Base-by-base conservation (phyloP, 2,329 filamentous ascomycete species). In the Raffaelea deltoideospora region DNA sequence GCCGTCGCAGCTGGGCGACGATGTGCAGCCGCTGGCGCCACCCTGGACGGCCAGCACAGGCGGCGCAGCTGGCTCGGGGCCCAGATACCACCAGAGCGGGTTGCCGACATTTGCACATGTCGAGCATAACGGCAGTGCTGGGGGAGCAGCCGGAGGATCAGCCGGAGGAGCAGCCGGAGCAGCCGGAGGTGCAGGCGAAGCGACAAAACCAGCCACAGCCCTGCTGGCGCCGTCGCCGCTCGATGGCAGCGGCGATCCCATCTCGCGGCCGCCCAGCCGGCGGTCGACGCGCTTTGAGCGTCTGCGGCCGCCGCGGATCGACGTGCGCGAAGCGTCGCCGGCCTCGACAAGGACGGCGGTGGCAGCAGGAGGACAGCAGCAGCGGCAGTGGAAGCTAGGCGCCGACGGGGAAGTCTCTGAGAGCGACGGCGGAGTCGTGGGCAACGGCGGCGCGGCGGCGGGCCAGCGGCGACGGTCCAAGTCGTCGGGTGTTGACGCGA, bases 11-110 rank as follows among this genome's bases (percentile, higher is more conserved):
- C 3, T 37, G 28, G 4, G 31, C 10, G 15, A 7, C 13, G 15
- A n/a, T n/a, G n/a, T n/a, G n/a, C n/a, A n/a, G n/a, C n/a, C n/a
- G n/a, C n/a, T n/a, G n/a, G n/a, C n/a, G n/a, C n/a, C n/a, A n/a
- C n/a, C n/a, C n/a, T n/a, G n/a, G n/a, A n/a, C n/a, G n/a, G n/a
- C n/a, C n/a, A n/a, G n/a, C n/a, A n/a, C n/a, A n/a, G n/a, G n/a
- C n/a, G n/a, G n/a, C n/a, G n/a, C n/a, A n/a, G n/a, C n/a, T n/a
- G n/a, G n/a, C n/a, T n/a, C n/a, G n/a, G n/a, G n/a, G n/a, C n/a
- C n/a, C n/a, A n/a, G n/a, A n/a, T n/a, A n/a, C n/a, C n/a, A 66
- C 44, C 52, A 69, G n/a, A 65, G 70, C 33, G 46, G 61, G 1
- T 67, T 71, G 60, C 64, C 69, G 1, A 54, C 61, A 2, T 69